Evolutionary conservation across 345 rosid species (phyloP).

Genomic region (Lagerstroemia speciosa): DNA sequence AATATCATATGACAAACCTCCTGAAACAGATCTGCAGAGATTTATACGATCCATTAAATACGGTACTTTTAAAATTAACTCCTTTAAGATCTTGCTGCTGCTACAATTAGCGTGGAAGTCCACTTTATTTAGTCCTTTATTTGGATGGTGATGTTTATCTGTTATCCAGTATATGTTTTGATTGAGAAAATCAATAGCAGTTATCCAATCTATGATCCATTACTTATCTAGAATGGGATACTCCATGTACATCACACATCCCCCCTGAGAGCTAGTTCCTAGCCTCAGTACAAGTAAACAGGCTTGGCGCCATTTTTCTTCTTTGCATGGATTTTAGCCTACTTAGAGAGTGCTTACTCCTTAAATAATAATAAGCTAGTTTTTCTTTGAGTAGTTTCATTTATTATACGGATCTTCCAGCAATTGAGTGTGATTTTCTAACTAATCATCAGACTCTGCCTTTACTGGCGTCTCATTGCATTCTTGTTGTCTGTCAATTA

Average conservation of each 20-base stretch:
- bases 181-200: background rate
- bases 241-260: too few relatives aligned
- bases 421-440: background rate
- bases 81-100: background rate
- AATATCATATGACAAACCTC: conserved; percentile 47
- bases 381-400: background rate
- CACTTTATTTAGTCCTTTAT: background rate
- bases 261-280: too few relatives aligned
- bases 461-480: background rate
- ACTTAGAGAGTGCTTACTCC: background rate
- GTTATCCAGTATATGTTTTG: background rate
- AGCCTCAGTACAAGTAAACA: too few relatives aligned
- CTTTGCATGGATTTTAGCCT: background rate
- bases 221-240: background rate
- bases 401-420: background rate
- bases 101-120: too few relatives aligned
- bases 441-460: background rate
- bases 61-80: conserved; percentile 24
- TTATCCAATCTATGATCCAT: background rate
- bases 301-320: background rate
- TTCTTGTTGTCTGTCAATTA: background rate
- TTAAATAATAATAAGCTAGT: background rate
- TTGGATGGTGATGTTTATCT: background rate
- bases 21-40: conserved; percentile 78
- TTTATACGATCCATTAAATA: conserved; percentile 55